These are phyloP conservation scores for Physocladia obscura DNA, from an alignment of 192 early-diverging fungal species.

Conservation along the genomic window DNA sequence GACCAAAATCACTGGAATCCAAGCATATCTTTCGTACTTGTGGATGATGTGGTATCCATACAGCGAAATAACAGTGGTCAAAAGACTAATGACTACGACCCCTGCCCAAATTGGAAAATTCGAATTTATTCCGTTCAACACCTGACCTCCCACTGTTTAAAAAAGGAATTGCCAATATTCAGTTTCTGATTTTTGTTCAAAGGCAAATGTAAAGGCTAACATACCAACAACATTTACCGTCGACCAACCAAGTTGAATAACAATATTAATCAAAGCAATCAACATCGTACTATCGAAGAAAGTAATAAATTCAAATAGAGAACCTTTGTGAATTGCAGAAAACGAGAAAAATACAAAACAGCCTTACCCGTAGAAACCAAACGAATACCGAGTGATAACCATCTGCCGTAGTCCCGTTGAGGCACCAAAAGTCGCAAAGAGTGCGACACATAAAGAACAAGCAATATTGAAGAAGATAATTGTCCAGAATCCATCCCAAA, in stretches of 20 bases:
- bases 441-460: conserved; percentile 5
- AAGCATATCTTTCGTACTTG: conserved; percentile 26
- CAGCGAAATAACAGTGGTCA: conserved; percentile 28
- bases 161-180: no score
- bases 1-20: not conserved
- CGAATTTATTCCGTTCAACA: no score
- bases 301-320: no score
- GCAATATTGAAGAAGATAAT: conserved; percentile 36
- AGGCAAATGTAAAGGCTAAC: no score
- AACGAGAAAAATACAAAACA: no score
- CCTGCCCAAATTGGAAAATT: conserved; percentile 6
- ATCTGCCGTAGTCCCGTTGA: conserved; percentile 33
- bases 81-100: conserved; percentile 25
- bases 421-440: conserved; percentile 32
- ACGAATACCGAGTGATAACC: conserved; percentile 35
- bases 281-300: no score
- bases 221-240: conserved; percentile 36
- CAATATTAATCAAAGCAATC: conserved; percentile 31
- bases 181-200: no score
- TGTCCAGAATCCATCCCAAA: conserved; percentile 25
- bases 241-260: conserved; percentile 34
- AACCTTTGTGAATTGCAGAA: no score
- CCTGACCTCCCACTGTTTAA: no score
- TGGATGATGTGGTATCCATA: conserved; percentile 38
- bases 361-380: conserved; percentile 34